A percentile compares a stretch with the other conserved stretches of the same genome.
Evolutionary conservation across 768 basidiomycete genomes (phyloP).

Genomic region (Tephrocybe sp.): DNA sequence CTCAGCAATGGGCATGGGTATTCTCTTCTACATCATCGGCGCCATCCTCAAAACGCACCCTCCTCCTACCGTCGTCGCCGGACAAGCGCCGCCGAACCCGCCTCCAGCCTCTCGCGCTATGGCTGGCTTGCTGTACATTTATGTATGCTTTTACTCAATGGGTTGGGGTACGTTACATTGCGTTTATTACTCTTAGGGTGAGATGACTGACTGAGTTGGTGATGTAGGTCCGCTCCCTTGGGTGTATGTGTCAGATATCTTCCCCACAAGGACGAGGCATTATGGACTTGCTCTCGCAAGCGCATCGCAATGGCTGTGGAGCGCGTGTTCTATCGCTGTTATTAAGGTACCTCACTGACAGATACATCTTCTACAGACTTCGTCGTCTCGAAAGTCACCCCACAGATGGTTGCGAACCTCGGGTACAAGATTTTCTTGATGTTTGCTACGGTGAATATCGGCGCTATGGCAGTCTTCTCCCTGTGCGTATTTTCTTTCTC

Average conservation of each 20-base stretch:
- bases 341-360: not conserved
- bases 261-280: conserved; percentile 80
- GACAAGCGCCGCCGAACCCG: conserved; percentile 22
- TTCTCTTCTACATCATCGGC: conserved; percentile 81
- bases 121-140: conserved; percentile 86
- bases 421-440: conserved; percentile 76
- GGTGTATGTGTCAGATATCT: conserved; percentile 80
- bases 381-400: conserved; percentile 68
- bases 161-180: conserved; percentile 58
- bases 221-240: conserved; percentile 31
- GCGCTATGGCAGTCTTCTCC: conserved; percentile 64
- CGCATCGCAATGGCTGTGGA: conserved; percentile 81
- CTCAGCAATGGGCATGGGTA: conserved; percentile 78
- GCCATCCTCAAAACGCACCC: conserved; percentile 81
- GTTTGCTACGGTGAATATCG: conserved; percentile 73
- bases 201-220: not conserved
- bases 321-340: conserved; percentile 32
- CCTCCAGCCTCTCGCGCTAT: conserved; percentile 69
- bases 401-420: conserved; percentile 54
- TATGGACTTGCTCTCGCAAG: conserved; percentile 76
- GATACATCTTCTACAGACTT: conserved; percentile 46
- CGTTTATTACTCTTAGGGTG: not conserved
- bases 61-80: conserved; percentile 31
- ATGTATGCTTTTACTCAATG: conserved; percentile 86
- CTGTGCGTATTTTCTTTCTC: conserved; percentile 36